phyloP scores from a whole-genome alignment of 139 green algal species.

The Chlamydomonas schloesseri region DNA sequence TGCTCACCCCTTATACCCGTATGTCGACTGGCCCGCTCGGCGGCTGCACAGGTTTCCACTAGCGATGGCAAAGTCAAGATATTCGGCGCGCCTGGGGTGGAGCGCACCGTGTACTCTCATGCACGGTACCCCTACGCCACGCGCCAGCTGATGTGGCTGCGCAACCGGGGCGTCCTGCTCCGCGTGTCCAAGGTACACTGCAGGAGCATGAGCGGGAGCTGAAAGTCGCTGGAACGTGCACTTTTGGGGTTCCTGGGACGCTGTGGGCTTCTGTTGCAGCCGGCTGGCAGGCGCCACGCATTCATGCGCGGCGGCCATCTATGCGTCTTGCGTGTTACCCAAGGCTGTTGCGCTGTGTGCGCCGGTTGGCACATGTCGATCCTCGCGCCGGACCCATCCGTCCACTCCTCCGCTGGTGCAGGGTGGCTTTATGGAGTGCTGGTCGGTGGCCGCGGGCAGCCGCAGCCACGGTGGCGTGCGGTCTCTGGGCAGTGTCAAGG shows the following conservation, averaged over 20 bases:
- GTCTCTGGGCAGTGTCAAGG: slow-evolving; percentile 20
- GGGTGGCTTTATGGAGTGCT: slow-evolving; percentile 40
- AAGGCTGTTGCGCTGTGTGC: no score
- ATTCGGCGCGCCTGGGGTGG: slow-evolving; percentile 54
- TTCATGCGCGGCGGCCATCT: no score
- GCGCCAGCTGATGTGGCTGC: slow-evolving; percentile 54
- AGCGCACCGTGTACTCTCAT: slow-evolving; percentile 42
- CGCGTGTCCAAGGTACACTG: slow-evolving; percentile 50
- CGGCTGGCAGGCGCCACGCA: no score
- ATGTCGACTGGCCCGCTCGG: no score
- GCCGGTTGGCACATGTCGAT: neutral
- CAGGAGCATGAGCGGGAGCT: neutral
- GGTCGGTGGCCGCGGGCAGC: neutral
- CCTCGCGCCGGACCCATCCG: neutral
- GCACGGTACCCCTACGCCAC: slow-evolving; percentile 40
- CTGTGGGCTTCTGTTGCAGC: no score
- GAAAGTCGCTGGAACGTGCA: no score
- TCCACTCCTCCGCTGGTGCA: neutral
- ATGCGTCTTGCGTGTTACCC: no score
- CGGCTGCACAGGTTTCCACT: slow-evolving; percentile 52
- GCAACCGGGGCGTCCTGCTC: slow-evolving; percentile 56
- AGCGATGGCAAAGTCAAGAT: slow-evolving; percentile 60
- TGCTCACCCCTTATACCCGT: no score
- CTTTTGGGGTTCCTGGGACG: no score
- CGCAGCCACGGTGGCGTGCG: neutral